Percentiles rank a stretch among this genome's conserved stretches.
Conservation (phyloP, 108 stramenopile genomes). For the Parmales sp. region DNA sequence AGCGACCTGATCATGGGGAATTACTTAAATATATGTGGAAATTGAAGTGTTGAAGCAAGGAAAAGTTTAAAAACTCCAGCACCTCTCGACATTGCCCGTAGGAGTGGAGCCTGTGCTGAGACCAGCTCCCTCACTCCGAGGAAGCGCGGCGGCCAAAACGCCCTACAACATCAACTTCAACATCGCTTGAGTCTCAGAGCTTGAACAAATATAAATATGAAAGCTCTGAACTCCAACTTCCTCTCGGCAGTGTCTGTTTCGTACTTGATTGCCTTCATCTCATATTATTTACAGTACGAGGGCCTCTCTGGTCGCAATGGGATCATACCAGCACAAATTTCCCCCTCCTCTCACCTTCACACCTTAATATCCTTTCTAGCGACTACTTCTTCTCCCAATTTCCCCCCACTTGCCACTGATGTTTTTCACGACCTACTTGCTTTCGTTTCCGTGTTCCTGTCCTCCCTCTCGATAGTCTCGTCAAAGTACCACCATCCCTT, state of each 20-base stretch:
- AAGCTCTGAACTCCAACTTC: neutral
- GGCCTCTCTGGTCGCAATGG: constrained; percentile 30
- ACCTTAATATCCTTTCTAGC: no score
- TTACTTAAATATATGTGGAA: no score
- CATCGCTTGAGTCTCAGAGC: neutral
- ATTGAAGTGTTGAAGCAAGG: no score
- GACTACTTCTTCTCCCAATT: constrained; percentile 17
- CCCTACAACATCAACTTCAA: neutral
- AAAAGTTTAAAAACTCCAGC: no score
- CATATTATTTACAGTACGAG: constrained; percentile 41
- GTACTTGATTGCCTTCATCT: constrained; percentile 36
- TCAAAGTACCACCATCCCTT: neutral
- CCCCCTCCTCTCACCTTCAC: no score
- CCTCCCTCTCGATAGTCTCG: neutral
- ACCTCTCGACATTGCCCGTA: no score
- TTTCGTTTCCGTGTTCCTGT: neutral
- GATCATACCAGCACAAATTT: constrained; percentile 28
- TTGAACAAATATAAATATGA: neutral
- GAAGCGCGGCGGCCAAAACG: neutral
- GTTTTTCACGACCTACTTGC: neutral
- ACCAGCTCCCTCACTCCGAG: neutral
- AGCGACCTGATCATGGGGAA: no score
- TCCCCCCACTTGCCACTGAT: neutral
- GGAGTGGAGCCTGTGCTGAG: neutral
- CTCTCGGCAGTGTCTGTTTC: neutral